These are phyloP conservation scores for Salix exigua DNA, from an alignment of 345 rosid genomes.

Conservation along the genomic window DNA sequence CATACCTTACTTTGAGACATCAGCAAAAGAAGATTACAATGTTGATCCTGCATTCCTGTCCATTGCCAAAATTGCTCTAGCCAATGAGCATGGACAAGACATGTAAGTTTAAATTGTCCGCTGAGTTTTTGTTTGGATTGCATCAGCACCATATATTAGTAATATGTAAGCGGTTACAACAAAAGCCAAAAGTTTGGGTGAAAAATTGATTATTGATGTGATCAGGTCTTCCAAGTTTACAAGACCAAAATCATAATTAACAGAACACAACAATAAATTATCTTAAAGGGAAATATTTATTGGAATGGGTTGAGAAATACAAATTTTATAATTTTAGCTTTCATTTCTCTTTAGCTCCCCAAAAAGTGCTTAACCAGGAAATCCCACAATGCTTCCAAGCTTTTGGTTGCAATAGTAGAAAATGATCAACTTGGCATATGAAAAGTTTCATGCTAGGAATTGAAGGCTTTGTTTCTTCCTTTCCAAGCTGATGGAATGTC, in stretches of 20 bases:
- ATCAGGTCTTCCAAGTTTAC: neutral
- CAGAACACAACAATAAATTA: neutral
- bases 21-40: conserved; percentile 92
- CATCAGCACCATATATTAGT: neutral
- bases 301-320: neutral
- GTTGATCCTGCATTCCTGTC: conserved; percentile 76
- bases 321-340: neutral
- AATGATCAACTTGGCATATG: neutral
- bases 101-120: conserved; percentile 53
- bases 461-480: neutral
- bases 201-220: neutral
- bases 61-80: conserved; percentile 80
- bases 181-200: neutral
- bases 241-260: neutral
- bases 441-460: neutral
- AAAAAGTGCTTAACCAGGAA: neutral
- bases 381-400: neutral
- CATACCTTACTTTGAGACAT: conserved; percentile 89
- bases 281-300: neutral
- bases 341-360: neutral
- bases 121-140: neutral
- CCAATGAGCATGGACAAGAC: conserved; percentile 79
- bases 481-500: neutral
- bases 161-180: neutral
- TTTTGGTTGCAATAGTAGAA: neutral